A percentile compares a stretch with the other conserved stretches of the same genome.
Conservation (phyloP, 805 yeast genomes). For the Zygotorulaspora sp. region DNA sequence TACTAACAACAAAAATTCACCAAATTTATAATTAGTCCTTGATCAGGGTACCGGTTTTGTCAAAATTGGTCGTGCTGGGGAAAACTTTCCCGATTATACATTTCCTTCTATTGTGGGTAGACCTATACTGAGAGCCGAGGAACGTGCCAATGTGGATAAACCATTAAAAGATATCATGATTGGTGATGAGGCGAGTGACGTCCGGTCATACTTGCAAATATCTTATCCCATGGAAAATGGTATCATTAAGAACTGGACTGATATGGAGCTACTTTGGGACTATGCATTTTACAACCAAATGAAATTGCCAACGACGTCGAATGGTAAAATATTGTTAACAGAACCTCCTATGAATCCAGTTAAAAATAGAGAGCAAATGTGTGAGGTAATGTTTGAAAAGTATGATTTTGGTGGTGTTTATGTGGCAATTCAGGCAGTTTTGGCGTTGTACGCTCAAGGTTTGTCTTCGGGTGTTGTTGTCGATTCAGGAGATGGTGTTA, state of each 20-base stretch:
- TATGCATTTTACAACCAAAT: slow-evolving; percentile 91
- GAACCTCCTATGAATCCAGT: slow-evolving; percentile 98
- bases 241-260: slow-evolving; percentile 95
- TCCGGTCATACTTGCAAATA: slow-evolving; percentile 82
- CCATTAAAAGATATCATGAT: slow-evolving; percentile 96
- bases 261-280: slow-evolving; percentile 98
- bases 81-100: slow-evolving; percentile 94
- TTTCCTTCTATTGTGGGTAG: slow-evolving; percentile 97
- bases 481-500: slow-evolving; percentile 93
- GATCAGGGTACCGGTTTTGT: slow-evolving; percentile 99
- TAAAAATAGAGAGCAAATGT: slow-evolving; percentile 87
- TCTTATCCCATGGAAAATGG: slow-evolving; percentile 99
- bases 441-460: slow-evolving; percentile 96
- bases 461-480: slow-evolving; percentile 95
- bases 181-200: slow-evolving; percentile 91
- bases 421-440: slow-evolving; percentile 96
- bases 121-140: slow-evolving; percentile 96
- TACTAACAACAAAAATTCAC: slow-evolving; percentile 11
- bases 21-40: slow-evolving; percentile 49
- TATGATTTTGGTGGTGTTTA: slow-evolving; percentile 90
- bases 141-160: slow-evolving; percentile 54
- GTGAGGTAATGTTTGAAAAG: slow-evolving; percentile 90
- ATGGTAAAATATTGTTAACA: slow-evolving; percentile 79
- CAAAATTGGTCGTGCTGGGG: slow-evolving; percentile 93
- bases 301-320: slow-evolving; percentile 70